Evolutionary conservation across 1,284 basidiomycete genomes (phyloP).

Genomic region (Heterobasidion occidentale): DNA sequence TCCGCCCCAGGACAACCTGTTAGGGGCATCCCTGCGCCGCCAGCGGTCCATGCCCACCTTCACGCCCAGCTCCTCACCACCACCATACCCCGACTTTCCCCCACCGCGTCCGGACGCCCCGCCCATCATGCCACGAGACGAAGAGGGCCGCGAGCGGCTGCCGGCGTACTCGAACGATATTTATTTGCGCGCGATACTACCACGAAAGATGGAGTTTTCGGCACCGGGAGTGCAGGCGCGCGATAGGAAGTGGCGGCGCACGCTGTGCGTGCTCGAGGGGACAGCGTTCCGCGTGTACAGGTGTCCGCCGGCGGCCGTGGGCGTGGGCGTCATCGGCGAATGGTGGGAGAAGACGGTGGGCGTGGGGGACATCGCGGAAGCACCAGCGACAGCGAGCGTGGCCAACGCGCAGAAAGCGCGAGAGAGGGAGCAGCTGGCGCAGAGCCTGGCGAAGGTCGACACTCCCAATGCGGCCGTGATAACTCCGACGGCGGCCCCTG

Average conservation of each 20-base stretch:
- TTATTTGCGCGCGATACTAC: slow-evolving; percentile 80
- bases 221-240: slow-evolving; percentile 80
- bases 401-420: slow-evolving; percentile 15
- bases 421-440: slow-evolving; percentile 9
- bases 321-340: slow-evolving; percentile 46
- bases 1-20: slow-evolving; percentile 10
- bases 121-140: slow-evolving; percentile 35
- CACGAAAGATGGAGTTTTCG: slow-evolving; percentile 92
- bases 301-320: slow-evolving; percentile 39
- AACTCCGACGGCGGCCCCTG: background rate
- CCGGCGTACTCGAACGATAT: slow-evolving; percentile 82
- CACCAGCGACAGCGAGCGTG: slow-evolving; percentile 12
- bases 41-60: slow-evolving; percentile 54
- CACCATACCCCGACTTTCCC: slow-evolving; percentile 36
- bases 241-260: slow-evolving; percentile 88
- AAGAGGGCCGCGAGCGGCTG: slow-evolving; percentile 79
- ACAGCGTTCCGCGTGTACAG: slow-evolving; percentile 85
- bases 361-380: slow-evolving; percentile 44
- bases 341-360: slow-evolving; percentile 76
- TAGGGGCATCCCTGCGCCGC: slow-evolving; percentile 27
- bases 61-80: slow-evolving; percentile 36
- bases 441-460: slow-evolving; percentile 14
- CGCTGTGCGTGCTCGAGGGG: slow-evolving; percentile 89
- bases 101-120: slow-evolving; percentile 16
- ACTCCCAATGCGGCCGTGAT: background rate